Base-by-base conservation (phyloP, 192 early-diverging fungal species). In the Chytriomyces sp. region DNA sequence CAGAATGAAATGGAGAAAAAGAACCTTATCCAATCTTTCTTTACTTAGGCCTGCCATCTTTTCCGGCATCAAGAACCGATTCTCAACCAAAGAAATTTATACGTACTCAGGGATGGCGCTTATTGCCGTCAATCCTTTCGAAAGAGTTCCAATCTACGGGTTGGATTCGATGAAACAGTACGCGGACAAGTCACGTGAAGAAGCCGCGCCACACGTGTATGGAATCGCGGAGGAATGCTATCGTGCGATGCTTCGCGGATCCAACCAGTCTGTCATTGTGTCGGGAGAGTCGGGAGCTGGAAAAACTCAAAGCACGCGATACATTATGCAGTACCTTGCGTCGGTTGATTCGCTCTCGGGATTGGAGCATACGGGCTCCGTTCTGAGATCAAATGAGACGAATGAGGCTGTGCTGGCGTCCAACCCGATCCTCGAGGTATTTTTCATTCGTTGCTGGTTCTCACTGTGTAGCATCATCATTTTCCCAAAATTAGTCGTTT, bases 71-170 rank as follows among this genome's bases (percentile, higher is more conserved):
- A 68, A 69, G 53, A 67, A 58, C 53, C 17, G 74, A 28, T 75
- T 75, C 40, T 26, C 22, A 5, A 19, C 54, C 10, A 40, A 39
- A 6, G 17, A 68, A 70, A 96, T 96, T 73, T 96, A 96, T 78
- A 96, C 94, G 17, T 95, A 96, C 72, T 96, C 94, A 30, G 94
- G 94, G 58, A 95, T 95, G 58, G 95, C 95, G 39, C 80, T 96
- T 55, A 93, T 96, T 63, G 95, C 95, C 32, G 87, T 92, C 59
- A 96, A 96, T 74, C 95, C 95, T 2, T 96, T 95, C 75, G 86
- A 87, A 52, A 76, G 87, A 19, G 87, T 96, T 56, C 73, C 86
- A 36, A 77, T 95, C 26, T 96, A 95, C 77, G 87, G 89, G 34
- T 88, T 87, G 58, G 92, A 95, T 65, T 91, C 91, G 41, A 89